Evolutionary conservation across 805 yeast genomes (phyloP), one percentile per base, ranked within the genome.

Genomic region (Saturnispora galanensis): DNA sequence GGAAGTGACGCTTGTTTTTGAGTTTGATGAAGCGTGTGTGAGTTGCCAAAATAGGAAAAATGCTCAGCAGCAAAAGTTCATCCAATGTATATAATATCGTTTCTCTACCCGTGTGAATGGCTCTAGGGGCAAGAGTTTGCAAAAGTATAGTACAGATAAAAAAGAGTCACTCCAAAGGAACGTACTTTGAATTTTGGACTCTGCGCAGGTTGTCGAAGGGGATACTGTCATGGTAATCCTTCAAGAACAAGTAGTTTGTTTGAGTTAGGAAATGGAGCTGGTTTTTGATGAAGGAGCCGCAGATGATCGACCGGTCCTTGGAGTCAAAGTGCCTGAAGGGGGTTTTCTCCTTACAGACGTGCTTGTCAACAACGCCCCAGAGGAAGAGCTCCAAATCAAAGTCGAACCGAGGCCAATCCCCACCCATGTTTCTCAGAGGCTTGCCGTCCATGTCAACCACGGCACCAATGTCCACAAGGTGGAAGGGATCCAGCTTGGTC

Each of bases 401-500:
- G 10, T 46, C 48, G 15, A 46, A 37, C 32, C 49, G 39, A 21
- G 48, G 47, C 30, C 49, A 50, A 16, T 53, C 54, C 11, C 52
- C 51, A 13, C 60, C 60, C 18, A 53, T 36, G 32, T 52, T 50
- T 34, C 59, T 45, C 5, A 52, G 13, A 29, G 40, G 47, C 10
- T 31, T 38, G n/a, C 49, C 51, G 3, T 37, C 21, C 30, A 15
- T 38, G 39, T 46, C 54, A 29, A 42, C 40, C 5, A 52, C 48
- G 15, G 47, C 43, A 16, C 49, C 41, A 17, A 42, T 42, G 6
- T 48, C 44, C 13, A 50, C 31, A 13, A 47, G 46, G 6, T 42
- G 55, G 68, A 71, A 70, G 1, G 77, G 77, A 51, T 72, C 67
- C 39, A 72, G 59, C 53, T 72, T 72, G 5, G 77, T 76, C 52